These are phyloP conservation scores for Chaetomidium leptoderma DNA, from an alignment of 495 filamentous ascomycete species.

Conservation along the genomic window DNA sequence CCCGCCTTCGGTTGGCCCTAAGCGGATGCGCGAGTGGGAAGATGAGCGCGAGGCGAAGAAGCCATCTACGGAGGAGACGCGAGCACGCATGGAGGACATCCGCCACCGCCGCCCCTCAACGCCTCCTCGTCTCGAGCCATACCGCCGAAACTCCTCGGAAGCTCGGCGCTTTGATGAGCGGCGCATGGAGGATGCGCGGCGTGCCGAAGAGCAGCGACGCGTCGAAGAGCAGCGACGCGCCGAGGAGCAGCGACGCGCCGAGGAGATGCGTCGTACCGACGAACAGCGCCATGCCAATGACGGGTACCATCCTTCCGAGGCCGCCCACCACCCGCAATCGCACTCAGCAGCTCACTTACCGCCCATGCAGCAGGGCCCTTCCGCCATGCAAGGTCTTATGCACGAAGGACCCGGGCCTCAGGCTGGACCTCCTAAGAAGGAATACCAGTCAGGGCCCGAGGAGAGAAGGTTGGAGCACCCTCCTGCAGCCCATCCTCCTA, in stretches of 20 bases:
- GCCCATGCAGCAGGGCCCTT: slow-evolving; percentile 60
- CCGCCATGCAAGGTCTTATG: slow-evolving; percentile 54
- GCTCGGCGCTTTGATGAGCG: slow-evolving; percentile 56
- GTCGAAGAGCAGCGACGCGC: slow-evolving; percentile 44
- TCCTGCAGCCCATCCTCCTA: slow-evolving; percentile 44
- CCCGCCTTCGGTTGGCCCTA: slow-evolving; percentile 72
- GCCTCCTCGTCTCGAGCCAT: slow-evolving; percentile 59
- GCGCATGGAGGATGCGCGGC: slow-evolving; percentile 39
- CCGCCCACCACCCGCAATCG: slow-evolving; percentile 76
- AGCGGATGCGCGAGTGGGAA: slow-evolving; percentile 88
- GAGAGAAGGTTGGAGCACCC: slow-evolving; percentile 46
- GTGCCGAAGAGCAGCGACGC: slow-evolving; percentile 50
- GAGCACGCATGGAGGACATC: slow-evolving; percentile 80
- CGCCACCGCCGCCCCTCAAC: slow-evolving; percentile 68
- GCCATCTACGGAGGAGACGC: slow-evolving; percentile 78
- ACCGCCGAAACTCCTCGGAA: slow-evolving; percentile 75
- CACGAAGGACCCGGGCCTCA: slow-evolving; percentile 47
- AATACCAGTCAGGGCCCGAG: slow-evolving; percentile 51
- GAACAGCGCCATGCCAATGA: slow-evolving; percentile 69
- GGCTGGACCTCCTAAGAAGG: slow-evolving; percentile 50
- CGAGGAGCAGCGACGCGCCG: slow-evolving; percentile 61
- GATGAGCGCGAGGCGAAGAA: slow-evolving; percentile 78
- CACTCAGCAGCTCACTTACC: slow-evolving; percentile 63
- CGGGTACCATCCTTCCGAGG: slow-evolving; percentile 83
- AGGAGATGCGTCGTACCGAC: too few species aligned